Evolutionary conservation across 306 rosid genomes (phyloP).

Genomic region (Lathyrus oleraceus): DNA sequence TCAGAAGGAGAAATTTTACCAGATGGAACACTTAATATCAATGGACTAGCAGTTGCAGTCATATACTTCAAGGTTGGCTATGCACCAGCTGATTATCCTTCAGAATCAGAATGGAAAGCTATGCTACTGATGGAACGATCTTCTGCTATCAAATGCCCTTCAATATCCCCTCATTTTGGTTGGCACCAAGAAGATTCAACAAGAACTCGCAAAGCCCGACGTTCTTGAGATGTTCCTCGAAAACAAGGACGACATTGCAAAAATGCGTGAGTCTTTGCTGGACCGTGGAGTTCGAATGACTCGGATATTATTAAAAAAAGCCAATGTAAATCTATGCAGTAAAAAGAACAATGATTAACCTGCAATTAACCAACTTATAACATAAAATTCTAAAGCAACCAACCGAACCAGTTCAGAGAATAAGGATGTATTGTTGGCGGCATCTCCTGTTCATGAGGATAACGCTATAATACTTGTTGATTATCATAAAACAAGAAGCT

Average conservation of each 20-base stretch:
- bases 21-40: slow-evolving; percentile 77
- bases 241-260: slow-evolving; percentile 72
- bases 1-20: slow-evolving; percentile 63
- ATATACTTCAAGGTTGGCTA: slow-evolving; percentile 88
- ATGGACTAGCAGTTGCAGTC: slow-evolving; percentile 65
- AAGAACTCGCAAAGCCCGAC: slow-evolving; percentile 84
- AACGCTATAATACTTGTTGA: too few species aligned
- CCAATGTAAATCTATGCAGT: too few species aligned
- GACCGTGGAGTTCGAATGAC: slow-evolving; percentile 95
- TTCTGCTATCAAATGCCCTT: slow-evolving; percentile 91
- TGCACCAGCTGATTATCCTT: slow-evolving; percentile 82
- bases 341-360: too few species aligned
- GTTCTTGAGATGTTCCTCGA: slow-evolving; percentile 94
- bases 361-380: too few species aligned
- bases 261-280: slow-evolving; percentile 85
- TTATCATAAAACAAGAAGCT: too few species aligned
- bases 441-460: too few species aligned
- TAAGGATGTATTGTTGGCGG: too few species aligned
- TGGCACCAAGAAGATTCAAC: slow-evolving; percentile 90
- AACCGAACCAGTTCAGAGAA: too few species aligned
- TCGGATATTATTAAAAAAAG: slow-evolving; percentile 50
- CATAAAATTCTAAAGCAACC: too few species aligned
- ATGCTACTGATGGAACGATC: slow-evolving; percentile 84
- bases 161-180: slow-evolving; percentile 86
- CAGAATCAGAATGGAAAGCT: slow-evolving; percentile 93